Conservation (phyloP, 1,284 basidiomycete genomes). For the Stereum hirsutum region DNA sequence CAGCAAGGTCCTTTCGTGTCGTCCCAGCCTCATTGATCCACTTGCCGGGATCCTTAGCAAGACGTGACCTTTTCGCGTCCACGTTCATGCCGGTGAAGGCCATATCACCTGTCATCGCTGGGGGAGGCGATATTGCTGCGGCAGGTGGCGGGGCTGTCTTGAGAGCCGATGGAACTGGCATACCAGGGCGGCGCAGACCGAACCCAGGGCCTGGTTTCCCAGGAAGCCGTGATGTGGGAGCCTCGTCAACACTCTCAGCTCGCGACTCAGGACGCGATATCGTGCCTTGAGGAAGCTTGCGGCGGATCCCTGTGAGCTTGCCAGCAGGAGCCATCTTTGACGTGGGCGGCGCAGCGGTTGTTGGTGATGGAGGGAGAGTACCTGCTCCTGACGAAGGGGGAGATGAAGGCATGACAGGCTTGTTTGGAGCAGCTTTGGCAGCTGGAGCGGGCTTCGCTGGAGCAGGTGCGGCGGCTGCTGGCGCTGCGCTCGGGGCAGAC, state of each 20-base stretch:
- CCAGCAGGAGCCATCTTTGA: slow-evolving; percentile 19
- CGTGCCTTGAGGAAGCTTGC: slow-evolving; percentile 60
- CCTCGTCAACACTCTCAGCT: slow-evolving; percentile 44
- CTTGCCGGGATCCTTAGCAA: slow-evolving; percentile 71
- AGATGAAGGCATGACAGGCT: slow-evolving; percentile 7
- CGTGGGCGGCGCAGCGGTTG: slow-evolving; percentile 11
- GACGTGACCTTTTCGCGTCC: slow-evolving; percentile 67
- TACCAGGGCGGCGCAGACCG: slow-evolving; percentile 42
- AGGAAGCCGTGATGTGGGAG: slow-evolving; percentile 26
- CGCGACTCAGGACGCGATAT: slow-evolving; percentile 50
- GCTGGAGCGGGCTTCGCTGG: slow-evolving; percentile 14
- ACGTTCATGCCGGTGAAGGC: slow-evolving; percentile 66
- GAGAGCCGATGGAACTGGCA: slow-evolving; percentile 15
- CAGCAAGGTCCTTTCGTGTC: slow-evolving; percentile 81
- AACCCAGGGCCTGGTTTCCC: slow-evolving; percentile 29
- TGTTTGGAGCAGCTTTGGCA: slow-evolving; percentile 10
- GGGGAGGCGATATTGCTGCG: slow-evolving; percentile 24
- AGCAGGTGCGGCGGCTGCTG: slow-evolving; percentile 15
- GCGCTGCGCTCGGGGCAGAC: slow-evolving; percentile 18
- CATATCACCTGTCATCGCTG: slow-evolving; percentile 24
- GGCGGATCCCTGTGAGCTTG: slow-evolving; percentile 56
- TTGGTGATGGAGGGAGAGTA: slow-evolving; percentile 15
- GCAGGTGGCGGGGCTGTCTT: slow-evolving; percentile 20
- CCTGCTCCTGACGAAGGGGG: slow-evolving; percentile 4
- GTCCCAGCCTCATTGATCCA: slow-evolving; percentile 82